phyloP scores from a whole-genome alignment of 176 grass and related monocot genomes.

The Alopecurus myosuroides region DNA sequence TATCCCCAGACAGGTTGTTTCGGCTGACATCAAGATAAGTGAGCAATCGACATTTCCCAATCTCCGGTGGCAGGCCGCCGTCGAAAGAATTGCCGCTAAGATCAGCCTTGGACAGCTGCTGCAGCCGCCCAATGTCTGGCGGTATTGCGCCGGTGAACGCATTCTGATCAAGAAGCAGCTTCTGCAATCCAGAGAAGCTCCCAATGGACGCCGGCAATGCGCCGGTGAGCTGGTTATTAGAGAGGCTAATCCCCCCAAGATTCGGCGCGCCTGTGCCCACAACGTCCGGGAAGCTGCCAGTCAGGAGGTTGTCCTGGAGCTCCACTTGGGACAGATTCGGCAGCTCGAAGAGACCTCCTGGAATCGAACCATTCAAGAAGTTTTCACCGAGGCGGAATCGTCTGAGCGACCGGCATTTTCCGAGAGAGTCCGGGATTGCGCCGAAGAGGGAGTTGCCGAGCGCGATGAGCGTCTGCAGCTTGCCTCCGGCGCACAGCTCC shows the following conservation, averaged over 20 bases:
- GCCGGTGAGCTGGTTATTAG: conserved; percentile 86
- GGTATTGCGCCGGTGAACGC: conserved; percentile 61
- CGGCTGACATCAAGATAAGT: conserved; percentile 77
- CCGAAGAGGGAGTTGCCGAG: conserved; percentile 92
- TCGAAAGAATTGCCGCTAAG: conserved; percentile 58
- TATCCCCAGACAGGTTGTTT: conserved; percentile 69
- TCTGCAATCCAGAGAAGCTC: conserved; percentile 73
- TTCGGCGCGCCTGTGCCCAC: conserved; percentile 17
- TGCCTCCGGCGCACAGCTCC: conserved; percentile 67
- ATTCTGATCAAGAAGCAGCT: conserved; percentile 82
- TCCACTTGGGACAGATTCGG: conserved; percentile 83
- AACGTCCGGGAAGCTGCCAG: conserved; percentile 64
- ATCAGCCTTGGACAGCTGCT: conserved; percentile 82
- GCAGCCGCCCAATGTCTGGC: conserved; percentile 61
- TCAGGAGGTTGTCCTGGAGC: conserved; percentile 88
- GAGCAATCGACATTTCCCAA: conserved; percentile 73
- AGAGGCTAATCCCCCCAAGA: conserved; percentile 74
- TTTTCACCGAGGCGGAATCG: conserved; percentile 88
- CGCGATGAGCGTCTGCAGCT: conserved; percentile 76
- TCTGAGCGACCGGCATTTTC: conserved; percentile 58
- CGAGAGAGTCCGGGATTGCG: conserved; percentile 64
- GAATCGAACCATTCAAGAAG: conserved; percentile 90
- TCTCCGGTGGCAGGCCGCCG: conserved; percentile 50
- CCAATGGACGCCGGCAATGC: conserved; percentile 62
- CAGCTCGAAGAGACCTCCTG: conserved; percentile 58